These are phyloP conservation scores for Cyclocybe aegerita DNA, from an alignment of 768 basidiomycete species.

Conservation along the genomic window DNA sequence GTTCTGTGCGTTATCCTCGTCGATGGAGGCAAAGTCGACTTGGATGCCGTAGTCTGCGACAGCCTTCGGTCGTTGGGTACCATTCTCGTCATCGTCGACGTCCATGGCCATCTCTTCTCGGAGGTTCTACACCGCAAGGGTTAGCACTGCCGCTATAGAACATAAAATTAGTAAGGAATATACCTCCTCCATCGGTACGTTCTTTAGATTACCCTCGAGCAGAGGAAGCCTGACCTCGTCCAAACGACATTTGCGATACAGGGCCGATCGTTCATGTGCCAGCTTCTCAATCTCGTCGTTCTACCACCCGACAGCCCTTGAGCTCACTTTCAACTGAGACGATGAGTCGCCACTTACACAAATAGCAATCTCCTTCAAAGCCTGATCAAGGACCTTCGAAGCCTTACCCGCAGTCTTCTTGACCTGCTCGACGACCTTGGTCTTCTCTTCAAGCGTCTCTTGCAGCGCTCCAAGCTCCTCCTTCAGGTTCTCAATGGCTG, in stretches of 20 bases:
- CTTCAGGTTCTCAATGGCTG: constrained; percentile 52
- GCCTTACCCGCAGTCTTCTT: constrained; percentile 72
- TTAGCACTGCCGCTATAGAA: neutral
- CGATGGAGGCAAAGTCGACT: constrained; percentile 77
- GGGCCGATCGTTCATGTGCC: constrained; percentile 78
- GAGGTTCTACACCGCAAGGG: constrained; percentile 52
- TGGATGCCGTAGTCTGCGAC: constrained; percentile 88
- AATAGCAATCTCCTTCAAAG: constrained; percentile 84
- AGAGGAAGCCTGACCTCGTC: constrained; percentile 90
- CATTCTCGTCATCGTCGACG: constrained; percentile 85
- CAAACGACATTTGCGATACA: constrained; percentile 90
- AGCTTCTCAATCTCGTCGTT: constrained; percentile 88
- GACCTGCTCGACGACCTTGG: constrained; percentile 69
- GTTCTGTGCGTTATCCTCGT: constrained; percentile 74
- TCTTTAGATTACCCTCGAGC: constrained; percentile 68
- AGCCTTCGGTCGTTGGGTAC: constrained; percentile 67
- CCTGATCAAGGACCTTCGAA: constrained; percentile 78
- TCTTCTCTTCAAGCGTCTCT: constrained; percentile 70
- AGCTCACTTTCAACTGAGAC: neutral
- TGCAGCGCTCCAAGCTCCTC: constrained; percentile 62
- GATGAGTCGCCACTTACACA: constrained; percentile 47
- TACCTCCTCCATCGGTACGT: constrained; percentile 96
- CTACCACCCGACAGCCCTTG: constrained; percentile 12
- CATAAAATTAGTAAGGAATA: constrained; percentile 8
- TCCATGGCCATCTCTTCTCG: constrained; percentile 91